Percentiles rank a stretch among this genome's conserved stretches.
phyloP scores from a whole-genome alignment of 208 protist genomes.

The Leishmania braziliensis region DNA sequence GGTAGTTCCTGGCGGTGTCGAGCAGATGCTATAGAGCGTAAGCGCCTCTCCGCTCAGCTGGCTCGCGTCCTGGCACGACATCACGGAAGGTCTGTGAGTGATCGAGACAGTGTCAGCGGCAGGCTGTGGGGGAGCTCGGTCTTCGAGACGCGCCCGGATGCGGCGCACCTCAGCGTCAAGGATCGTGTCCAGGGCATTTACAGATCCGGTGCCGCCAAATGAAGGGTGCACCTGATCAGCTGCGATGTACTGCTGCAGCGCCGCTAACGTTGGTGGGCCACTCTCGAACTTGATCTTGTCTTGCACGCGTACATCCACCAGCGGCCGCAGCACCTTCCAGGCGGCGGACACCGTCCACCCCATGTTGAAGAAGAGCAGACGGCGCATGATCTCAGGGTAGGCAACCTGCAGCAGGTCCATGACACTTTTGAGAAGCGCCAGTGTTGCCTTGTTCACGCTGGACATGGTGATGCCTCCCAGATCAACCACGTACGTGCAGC shows the following conservation, averaged over 20 bases:
- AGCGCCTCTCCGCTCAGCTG: conserved; percentile 14
- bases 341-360: conserved; percentile 74
- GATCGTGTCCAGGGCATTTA: conserved; percentile 38
- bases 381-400: conserved; percentile 84
- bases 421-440: conserved; percentile 61
- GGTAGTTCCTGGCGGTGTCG: conserved; percentile 3
- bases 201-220: conserved; percentile 44
- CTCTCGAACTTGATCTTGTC: conserved; percentile 82
- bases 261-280: conserved; percentile 39
- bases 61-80: conserved; percentile 7
- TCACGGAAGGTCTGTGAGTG: neutral
- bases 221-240: conserved; percentile 56
- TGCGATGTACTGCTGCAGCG: conserved; percentile 46
- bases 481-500: conserved; percentile 80
- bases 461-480: conserved; percentile 67
- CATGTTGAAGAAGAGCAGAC: conserved; percentile 78
- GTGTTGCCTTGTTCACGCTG: conserved; percentile 47
- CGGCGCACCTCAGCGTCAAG: conserved; percentile 42
- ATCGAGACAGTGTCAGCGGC: neutral
- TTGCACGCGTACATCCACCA: conserved; percentile 76
- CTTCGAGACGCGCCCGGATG: conserved; percentile 5
- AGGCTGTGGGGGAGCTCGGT: neutral
- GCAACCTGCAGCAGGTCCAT: conserved; percentile 65
- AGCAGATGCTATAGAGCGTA: conserved; percentile 27
- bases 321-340: conserved; percentile 77